These are phyloP conservation scores for Musa troglodytarum DNA, from an alignment of 176 grass and related monocot genomes.

Conservation along the genomic window DNA sequence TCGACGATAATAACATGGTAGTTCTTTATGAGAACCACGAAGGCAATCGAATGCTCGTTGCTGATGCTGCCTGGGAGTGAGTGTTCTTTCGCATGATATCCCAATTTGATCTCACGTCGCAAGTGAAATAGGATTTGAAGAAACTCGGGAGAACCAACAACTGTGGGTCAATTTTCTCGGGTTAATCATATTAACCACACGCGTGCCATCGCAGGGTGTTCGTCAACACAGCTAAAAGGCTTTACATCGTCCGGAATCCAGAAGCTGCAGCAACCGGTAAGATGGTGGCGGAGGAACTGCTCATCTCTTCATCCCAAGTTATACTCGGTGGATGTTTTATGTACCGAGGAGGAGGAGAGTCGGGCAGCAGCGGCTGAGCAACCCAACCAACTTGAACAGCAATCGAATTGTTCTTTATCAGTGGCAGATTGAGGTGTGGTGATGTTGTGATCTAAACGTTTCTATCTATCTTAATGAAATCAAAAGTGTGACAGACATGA, in stretches of 20 bases:
- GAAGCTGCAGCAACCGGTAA: not conserved
- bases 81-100: slow-evolving; percentile 9
- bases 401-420: too few species aligned
- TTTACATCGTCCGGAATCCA: not conserved
- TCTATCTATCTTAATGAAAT: too few species aligned
- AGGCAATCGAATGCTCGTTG: slow-evolving; percentile 61
- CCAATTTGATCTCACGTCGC: too few species aligned
- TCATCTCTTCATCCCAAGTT: not conserved
- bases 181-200: not conserved
- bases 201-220: not conserved
- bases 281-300: not conserved
- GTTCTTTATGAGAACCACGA: slow-evolving; percentile 69
- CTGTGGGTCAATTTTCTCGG: not conserved
- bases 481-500: too few species aligned
- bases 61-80: slow-evolving; percentile 88
- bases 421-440: too few species aligned
- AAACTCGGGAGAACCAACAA: too few species aligned
- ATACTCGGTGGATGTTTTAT: not conserved
- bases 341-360: too few species aligned
- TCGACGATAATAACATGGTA: slow-evolving; percentile 26
- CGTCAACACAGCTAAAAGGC: not conserved
- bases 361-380: too few species aligned
- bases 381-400: too few species aligned
- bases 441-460: too few species aligned
- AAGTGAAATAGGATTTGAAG: too few species aligned